These are phyloP conservation scores for Echinosophora koreensis DNA, from an alignment of 306 rosid genomes.

Conservation along the genomic window DNA sequence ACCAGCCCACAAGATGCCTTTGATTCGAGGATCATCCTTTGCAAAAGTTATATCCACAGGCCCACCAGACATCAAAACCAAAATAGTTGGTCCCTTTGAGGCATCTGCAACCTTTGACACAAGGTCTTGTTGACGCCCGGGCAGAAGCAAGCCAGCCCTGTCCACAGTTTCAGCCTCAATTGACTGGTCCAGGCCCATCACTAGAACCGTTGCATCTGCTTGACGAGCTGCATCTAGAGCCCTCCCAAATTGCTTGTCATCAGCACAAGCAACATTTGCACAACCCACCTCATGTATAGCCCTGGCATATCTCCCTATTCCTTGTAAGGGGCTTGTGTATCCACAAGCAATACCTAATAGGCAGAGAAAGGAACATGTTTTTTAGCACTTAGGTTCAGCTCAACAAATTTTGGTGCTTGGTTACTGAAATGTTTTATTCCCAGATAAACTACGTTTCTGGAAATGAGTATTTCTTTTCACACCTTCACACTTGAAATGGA, in stretches of 20 bases:
- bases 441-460: too few species aligned
- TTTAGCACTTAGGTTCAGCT: not conserved
- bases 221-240: slow-evolving; percentile 64
- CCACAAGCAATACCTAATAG: slow-evolving; percentile 71
- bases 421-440: too few species aligned
- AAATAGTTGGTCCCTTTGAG: slow-evolving; percentile 69
- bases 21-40: slow-evolving; percentile 60
- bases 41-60: slow-evolving; percentile 81
- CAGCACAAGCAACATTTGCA: slow-evolving; percentile 61
- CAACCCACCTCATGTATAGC: slow-evolving; percentile 70
- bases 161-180: slow-evolving; percentile 81
- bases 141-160: slow-evolving; percentile 66
- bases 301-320: slow-evolving; percentile 59
- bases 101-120: slow-evolving; percentile 71
- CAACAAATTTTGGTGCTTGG: too few species aligned
- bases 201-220: slow-evolving; percentile 73
- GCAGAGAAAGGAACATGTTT: not conserved
- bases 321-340: slow-evolving; percentile 76
- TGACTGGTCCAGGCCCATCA: slow-evolving; percentile 85
- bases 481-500: too few species aligned
- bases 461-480: too few species aligned
- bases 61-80: slow-evolving; percentile 88
- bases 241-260: slow-evolving; percentile 53
- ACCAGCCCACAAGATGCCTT: slow-evolving; percentile 78
- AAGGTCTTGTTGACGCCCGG: slow-evolving; percentile 82